Evolutionary conservation across 2,329 filamentous ascomycete genomes (phyloP).

Genomic region (Calonectria naviculata): DNA sequence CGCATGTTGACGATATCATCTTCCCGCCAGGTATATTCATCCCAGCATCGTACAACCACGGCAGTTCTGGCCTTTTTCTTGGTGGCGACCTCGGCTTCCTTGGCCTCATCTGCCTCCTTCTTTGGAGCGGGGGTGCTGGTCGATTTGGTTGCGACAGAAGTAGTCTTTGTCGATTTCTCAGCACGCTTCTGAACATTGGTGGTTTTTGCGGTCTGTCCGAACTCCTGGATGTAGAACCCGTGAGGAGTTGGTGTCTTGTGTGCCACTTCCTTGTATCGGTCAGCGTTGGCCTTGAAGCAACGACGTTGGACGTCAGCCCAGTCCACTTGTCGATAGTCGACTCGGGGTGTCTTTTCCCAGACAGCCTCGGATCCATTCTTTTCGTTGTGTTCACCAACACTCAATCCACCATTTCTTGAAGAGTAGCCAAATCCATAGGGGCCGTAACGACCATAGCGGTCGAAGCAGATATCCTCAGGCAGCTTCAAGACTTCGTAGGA

Average conservation of each 20-base stretch:
- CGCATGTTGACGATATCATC: constrained; percentile 87
- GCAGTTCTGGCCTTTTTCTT: constrained; percentile 65
- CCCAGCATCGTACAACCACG: constrained; percentile 85
- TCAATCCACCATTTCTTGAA: constrained; percentile 79
- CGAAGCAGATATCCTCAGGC: constrained; percentile 90
- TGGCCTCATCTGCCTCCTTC: constrained; percentile 1
- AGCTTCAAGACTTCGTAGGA: constrained; percentile 85
- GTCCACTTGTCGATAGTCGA: constrained; percentile 81
- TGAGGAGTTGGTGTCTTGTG: constrained; percentile 53
- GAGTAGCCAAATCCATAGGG: constrained; percentile 94
- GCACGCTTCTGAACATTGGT: constrained; percentile 27
- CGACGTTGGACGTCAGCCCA: constrained; percentile 84
- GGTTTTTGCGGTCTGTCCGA: constrained; percentile 12
- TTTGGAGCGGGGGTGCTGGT: constrained; percentile 20
- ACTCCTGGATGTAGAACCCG: constrained; percentile 63
- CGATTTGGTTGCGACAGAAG: constrained; percentile 17
- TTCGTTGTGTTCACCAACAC: constrained; percentile 87
- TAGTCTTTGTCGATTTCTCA: constrained; percentile 19
- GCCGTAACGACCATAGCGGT: constrained; percentile 87
- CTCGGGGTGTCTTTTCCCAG: constrained; percentile 76
- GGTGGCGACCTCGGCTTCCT: neutral
- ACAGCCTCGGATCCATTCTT: constrained; percentile 82
- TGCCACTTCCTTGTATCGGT: constrained; percentile 70
- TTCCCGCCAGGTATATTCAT: constrained; percentile 80
- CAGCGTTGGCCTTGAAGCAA: constrained; percentile 77